Evolutionary conservation across 352 stramenopile species (phyloP).

Genomic region (Phytophthora pinifolia): DNA sequence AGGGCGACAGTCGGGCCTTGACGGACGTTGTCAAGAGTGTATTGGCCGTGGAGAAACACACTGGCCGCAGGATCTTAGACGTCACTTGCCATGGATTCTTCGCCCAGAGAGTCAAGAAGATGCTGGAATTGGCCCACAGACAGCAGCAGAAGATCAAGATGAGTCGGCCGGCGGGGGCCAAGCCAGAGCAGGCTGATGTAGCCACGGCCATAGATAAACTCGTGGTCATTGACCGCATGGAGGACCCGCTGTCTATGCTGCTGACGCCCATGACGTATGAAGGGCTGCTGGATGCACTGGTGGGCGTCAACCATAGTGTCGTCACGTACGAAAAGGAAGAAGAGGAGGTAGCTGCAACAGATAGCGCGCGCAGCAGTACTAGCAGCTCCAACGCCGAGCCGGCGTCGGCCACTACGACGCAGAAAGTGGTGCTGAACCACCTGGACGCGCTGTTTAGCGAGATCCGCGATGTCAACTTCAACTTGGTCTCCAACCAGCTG

Average conservation of each 20-base stretch:
- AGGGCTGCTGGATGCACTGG: constrained; percentile 67
- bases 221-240: constrained; percentile 74
- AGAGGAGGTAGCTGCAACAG: constrained; percentile 25
- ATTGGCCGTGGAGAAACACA: constrained; percentile 53
- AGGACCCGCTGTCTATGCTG: constrained; percentile 81
- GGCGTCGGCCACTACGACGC: constrained; percentile 17
- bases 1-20: constrained; percentile 55
- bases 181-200: constrained; percentile 6
- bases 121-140: constrained; percentile 57
- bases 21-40: constrained; percentile 68
- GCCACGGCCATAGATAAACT: constrained; percentile 46
- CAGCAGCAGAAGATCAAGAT: constrained; percentile 38
- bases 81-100: constrained; percentile 57
- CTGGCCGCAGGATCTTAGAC: constrained; percentile 34
- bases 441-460: constrained; percentile 67
- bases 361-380: constrained; percentile 11
- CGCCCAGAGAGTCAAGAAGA: constrained; percentile 52
- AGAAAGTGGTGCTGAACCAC: constrained; percentile 71
- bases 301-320: constrained; percentile 75
- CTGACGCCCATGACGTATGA: constrained; percentile 87
- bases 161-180: constrained; percentile 9
- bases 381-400: constrained; percentile 8
- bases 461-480: constrained; percentile 84
- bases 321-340: constrained; percentile 55
- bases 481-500: constrained; percentile 53